These are phyloP conservation scores for Ogataea trehaloabstinens DNA, from an alignment of 805 yeast genomes.

Conservation along the genomic window DNA sequence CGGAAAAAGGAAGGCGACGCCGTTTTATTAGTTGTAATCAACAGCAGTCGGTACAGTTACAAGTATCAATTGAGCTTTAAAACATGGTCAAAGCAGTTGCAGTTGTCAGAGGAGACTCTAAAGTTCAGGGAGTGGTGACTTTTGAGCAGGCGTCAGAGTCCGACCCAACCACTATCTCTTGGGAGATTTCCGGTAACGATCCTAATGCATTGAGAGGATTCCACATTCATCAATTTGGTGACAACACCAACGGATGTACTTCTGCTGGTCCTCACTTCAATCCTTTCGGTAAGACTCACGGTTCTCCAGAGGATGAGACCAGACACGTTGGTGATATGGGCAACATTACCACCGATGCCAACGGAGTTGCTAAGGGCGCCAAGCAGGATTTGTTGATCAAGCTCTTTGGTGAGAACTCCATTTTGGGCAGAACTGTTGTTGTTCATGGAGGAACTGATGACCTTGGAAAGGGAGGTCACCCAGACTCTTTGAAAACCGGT, in stretches of 20 bases:
- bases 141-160: slow-evolving; percentile 81
- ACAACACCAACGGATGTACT: slow-evolving; percentile 98
- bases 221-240: slow-evolving; percentile 98
- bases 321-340: slow-evolving; percentile 98
- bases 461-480: slow-evolving; percentile 90
- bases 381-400: slow-evolving; percentile 74
- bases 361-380: slow-evolving; percentile 90
- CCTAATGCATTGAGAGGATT: slow-evolving; percentile 90
- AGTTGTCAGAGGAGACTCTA: slow-evolving; percentile 92
- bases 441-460: slow-evolving; percentile 92
- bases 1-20: too few relatives aligned
- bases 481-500: slow-evolving; percentile 92
- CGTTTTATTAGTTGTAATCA: too few relatives aligned
- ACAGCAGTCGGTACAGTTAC: too few relatives aligned
- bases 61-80: slow-evolving; percentile 1
- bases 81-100: slow-evolving; percentile 65
- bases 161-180: slow-evolving; percentile 81
- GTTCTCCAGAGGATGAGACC: slow-evolving; percentile 79
- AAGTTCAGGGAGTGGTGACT: slow-evolving; percentile 80
- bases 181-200: slow-evolving; percentile 87
- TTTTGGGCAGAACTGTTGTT: slow-evolving; percentile 93
- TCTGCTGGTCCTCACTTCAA: slow-evolving; percentile 98
- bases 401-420: slow-evolving; percentile 81
- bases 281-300: slow-evolving; percentile 86
- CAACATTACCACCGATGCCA: slow-evolving; percentile 82